These are phyloP conservation scores for Cyclaneusma minus DNA, from an alignment of 2,329 filamentous ascomycete genomes.

Conservation along the genomic window DNA sequence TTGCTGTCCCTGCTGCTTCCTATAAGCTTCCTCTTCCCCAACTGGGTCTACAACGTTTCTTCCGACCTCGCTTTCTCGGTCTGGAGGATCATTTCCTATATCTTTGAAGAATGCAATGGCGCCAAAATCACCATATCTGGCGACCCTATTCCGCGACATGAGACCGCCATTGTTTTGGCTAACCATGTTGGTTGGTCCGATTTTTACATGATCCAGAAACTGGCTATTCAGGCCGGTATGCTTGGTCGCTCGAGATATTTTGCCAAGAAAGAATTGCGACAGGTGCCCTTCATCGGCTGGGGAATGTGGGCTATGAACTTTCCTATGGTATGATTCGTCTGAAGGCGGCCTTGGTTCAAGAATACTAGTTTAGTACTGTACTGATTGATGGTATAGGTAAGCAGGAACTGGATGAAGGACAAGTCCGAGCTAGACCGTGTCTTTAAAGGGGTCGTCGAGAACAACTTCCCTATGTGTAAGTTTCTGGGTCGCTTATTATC, in stretches of 20 bases:
- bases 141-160: constrained; percentile 31
- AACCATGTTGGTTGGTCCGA: constrained; percentile 48
- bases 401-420: constrained; percentile 41
- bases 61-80: constrained; percentile 36
- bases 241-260: constrained; percentile 46
- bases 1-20: constrained; percentile 32
- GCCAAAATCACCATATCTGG: constrained; percentile 37
- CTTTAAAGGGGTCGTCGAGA: constrained; percentile 35
- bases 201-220: constrained; percentile 47
- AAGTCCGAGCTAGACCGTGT: constrained; percentile 38
- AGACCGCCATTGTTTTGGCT: constrained; percentile 42
- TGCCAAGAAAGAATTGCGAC: constrained; percentile 40
- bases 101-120: constrained; percentile 38
- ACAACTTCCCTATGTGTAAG: constrained; percentile 42
- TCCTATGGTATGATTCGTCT: no score
- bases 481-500: constrained; percentile 7
- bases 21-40: constrained; percentile 29
- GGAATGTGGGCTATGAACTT: constrained; percentile 50
- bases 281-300: constrained; percentile 47
- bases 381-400: no score
- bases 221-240: constrained; percentile 39
- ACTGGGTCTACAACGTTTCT: constrained; percentile 34
- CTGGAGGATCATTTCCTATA: constrained; percentile 40
- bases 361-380: background rate
- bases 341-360: background rate